These are phyloP conservation scores for Chaetoscypha palmicola DNA, from an alignment of 2,329 filamentous ascomycete species.

Conservation along the genomic window DNA sequence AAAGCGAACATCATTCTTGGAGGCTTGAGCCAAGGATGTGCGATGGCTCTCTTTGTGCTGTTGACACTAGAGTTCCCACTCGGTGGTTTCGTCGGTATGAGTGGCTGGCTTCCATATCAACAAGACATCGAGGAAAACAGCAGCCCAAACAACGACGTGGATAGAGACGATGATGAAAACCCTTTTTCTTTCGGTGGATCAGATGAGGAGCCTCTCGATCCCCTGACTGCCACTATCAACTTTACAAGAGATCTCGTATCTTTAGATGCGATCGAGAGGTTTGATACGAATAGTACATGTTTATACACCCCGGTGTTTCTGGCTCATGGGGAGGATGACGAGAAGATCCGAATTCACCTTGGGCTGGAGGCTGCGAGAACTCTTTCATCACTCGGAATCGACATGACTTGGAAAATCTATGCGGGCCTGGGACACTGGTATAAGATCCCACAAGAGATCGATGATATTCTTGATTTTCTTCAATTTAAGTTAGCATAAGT, in stretches of 20 bases:
- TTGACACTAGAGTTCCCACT: slow-evolving; percentile 34
- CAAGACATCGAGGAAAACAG: slow-evolving; percentile 30
- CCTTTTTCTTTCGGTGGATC: slow-evolving; percentile 21
- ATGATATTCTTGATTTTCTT: slow-evolving; percentile 38
- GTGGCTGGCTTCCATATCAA: slow-evolving; percentile 39
- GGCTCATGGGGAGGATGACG: slow-evolving; percentile 1
- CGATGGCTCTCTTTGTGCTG: slow-evolving; percentile 37
- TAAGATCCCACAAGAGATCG: slow-evolving; percentile 40
- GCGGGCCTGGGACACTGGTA: slow-evolving; percentile 40
- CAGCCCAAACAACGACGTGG: slow-evolving; percentile 29
- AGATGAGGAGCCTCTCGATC: background rate
- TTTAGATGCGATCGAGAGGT: background rate
- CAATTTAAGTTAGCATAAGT: too few species aligned
- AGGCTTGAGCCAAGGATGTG: slow-evolving; percentile 48
- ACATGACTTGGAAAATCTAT: slow-evolving; percentile 37
- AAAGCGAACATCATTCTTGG: slow-evolving; percentile 40
- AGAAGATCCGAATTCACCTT: background rate
- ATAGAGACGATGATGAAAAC: slow-evolving; percentile 32
- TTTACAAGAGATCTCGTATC: background rate
- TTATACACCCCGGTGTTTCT: slow-evolving; percentile 2
- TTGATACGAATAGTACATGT: background rate
- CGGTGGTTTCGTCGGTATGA: slow-evolving; percentile 42
- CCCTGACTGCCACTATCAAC: background rate
- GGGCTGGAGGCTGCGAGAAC: background rate
- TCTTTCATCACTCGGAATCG: slow-evolving; percentile 27